phyloP scores from a whole-genome alignment of 352 stramenopile species.

The Phytophthora boehmeriae region DNA sequence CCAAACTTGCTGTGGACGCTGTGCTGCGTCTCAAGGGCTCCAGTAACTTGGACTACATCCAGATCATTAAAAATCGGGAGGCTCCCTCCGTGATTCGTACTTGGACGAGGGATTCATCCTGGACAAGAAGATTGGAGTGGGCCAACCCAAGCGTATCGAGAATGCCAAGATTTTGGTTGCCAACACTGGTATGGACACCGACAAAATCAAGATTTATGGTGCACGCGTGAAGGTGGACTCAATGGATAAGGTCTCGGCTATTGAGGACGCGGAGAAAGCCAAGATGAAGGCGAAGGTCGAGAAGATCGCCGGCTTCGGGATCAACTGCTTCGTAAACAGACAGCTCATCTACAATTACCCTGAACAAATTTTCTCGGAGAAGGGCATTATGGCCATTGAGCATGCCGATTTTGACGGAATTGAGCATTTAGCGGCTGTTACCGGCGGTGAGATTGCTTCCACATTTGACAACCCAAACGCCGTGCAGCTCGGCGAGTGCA shows the following conservation, averaged over 20 bases:
- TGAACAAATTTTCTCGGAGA: constrained; percentile 98
- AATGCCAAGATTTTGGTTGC: constrained; percentile 99
- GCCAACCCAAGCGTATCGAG: constrained; percentile 96
- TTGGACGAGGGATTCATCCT: constrained; percentile 98
- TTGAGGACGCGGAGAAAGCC: constrained; percentile 98
- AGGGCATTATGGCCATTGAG: constrained; percentile 99
- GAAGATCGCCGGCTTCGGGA: constrained; percentile 98
- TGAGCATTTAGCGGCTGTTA: constrained; percentile 97
- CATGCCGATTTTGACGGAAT: constrained; percentile 99
- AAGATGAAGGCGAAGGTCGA: constrained; percentile 99
- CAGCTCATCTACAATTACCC: constrained; percentile 99
- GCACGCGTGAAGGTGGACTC: constrained; percentile 97
- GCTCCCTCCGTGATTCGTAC: constrained; percentile 96
- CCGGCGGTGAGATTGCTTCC: constrained; percentile 94
- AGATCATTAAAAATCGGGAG: constrained; percentile 99
- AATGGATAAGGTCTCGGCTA: constrained; percentile 99
- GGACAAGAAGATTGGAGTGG: constrained; percentile 96
- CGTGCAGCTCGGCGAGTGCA: constrained; percentile 96
- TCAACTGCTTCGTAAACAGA: constrained; percentile 99
- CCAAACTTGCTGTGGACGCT: constrained; percentile 94
- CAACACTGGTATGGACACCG: constrained; percentile 99
- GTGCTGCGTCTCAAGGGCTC: constrained; percentile 96
- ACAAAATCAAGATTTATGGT: constrained; percentile 99
- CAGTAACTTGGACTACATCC: constrained; percentile 98
- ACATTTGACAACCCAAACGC: constrained; percentile 99